phyloP scores from a whole-genome alignment of 768 basidiomycete species.

The Epithele typhae region DNA sequence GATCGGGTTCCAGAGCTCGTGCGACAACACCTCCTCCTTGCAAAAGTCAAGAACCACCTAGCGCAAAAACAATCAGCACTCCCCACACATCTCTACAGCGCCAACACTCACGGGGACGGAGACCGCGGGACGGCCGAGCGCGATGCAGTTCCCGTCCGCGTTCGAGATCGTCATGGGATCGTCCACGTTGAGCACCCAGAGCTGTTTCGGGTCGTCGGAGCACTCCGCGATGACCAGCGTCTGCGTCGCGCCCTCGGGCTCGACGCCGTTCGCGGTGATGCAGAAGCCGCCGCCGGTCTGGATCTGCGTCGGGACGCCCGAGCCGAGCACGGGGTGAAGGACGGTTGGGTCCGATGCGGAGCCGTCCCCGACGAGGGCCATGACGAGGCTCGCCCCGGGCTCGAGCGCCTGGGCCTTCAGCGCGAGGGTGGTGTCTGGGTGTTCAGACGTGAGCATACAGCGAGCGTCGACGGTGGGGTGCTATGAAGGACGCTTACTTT shows the following conservation, averaged over 20 bases:
- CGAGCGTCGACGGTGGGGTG: background rate
- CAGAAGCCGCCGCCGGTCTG: constrained; percentile 6
- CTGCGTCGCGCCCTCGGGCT: constrained; percentile 5
- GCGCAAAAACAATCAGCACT: too few relatives aligned
- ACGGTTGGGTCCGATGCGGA: constrained; percentile 7
- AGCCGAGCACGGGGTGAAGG: background rate
- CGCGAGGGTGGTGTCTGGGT: constrained; percentile 2
- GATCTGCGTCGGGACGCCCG: constrained; percentile 5
- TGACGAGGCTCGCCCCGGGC: background rate
- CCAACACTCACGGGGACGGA: constrained; percentile 3
- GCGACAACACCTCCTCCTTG: too few relatives aligned
- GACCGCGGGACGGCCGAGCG: constrained; percentile 7
- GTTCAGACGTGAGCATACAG: too few relatives aligned
- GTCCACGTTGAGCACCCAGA: constrained; percentile 9
- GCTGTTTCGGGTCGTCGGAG: constrained; percentile 2
- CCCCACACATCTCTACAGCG: too few relatives aligned
- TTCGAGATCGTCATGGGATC: constrained; percentile 11
- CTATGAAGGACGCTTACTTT: background rate
- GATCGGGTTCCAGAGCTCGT: too few relatives aligned
- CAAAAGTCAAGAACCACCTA: too few relatives aligned
- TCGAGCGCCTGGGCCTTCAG: background rate
- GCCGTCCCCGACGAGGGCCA: constrained; percentile 4
- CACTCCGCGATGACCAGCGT: constrained; percentile 8
- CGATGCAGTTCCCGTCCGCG: constrained; percentile 13
- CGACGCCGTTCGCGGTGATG: constrained; percentile 10